phyloP scores from a whole-genome alignment of 2,329 filamentous ascomycete species.

The Pseudogymnoascus sp. region DNA sequence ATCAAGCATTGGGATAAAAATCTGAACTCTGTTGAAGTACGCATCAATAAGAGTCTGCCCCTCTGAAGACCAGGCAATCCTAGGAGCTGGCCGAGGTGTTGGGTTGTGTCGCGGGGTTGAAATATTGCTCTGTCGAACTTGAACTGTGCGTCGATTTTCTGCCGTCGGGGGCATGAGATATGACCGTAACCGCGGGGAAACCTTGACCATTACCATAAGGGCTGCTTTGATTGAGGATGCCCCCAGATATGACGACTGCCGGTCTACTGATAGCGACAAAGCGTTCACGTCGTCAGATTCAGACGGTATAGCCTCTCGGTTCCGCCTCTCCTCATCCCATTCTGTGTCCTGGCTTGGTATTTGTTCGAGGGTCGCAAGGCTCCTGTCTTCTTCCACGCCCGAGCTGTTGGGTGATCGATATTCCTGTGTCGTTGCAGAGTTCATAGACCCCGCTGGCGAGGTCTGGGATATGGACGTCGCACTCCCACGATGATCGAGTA shows the following conservation, averaged over 20 bases:
- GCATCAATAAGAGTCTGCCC: conserved; percentile 63
- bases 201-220: conserved; percentile 56
- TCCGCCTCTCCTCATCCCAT: conserved; percentile 57
- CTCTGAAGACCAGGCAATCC: conserved; percentile 52
- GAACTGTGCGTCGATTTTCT: conserved; percentile 18
- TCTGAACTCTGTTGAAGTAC: conserved; percentile 68
- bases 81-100: conserved; percentile 29
- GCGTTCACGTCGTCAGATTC: conserved; percentile 67
- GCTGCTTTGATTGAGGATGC: conserved; percentile 70
- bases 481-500: conserved; percentile 41
- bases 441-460: conserved; percentile 47
- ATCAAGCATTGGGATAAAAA: conserved; percentile 66
- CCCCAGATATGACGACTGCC: conserved; percentile 60
- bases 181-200: conserved; percentile 42
- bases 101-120: conserved; percentile 30
- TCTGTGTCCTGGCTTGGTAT: conserved; percentile 58
- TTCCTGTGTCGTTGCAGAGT: conserved; percentile 42
- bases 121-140: conserved; percentile 19
- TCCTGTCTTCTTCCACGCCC: conserved; percentile 40
- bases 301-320: conserved; percentile 47
- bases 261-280: conserved; percentile 50
- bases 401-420: conserved; percentile 42
- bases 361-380: conserved; percentile 53
- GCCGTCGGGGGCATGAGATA: conserved; percentile 33
- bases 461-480: conserved; percentile 30